Evolutionary conservation across 2,329 filamentous ascomycete species (phyloP).

Genomic region (Dactylellina leptospora): DNA sequence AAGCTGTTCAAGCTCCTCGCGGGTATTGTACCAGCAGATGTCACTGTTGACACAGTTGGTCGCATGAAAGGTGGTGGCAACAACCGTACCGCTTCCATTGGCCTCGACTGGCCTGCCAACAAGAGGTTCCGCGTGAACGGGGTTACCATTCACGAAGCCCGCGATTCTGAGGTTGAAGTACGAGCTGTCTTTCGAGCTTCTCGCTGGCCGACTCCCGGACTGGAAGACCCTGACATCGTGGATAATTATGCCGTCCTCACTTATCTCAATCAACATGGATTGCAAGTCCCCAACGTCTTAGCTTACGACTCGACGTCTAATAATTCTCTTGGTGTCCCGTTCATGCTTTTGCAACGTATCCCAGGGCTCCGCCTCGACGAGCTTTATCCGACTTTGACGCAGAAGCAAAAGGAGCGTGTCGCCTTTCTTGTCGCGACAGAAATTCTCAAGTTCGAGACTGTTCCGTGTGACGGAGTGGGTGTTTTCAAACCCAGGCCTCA

Average conservation of each 20-base stretch:
- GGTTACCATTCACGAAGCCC: conserved; percentile 9
- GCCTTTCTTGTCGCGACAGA: conserved; percentile 32
- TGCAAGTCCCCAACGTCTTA: conserved; percentile 33
- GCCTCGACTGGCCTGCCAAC: conserved; percentile 41
- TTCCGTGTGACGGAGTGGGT: conserved; percentile 14
- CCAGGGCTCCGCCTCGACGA: conserved; percentile 48
- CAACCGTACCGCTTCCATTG: conserved; percentile 38
- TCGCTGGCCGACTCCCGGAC: conserved; percentile 19
- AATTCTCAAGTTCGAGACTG: conserved; percentile 5
- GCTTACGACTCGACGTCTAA: conserved; percentile 35
- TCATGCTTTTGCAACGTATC: conserved; percentile 43
- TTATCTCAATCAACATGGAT: not conserved
- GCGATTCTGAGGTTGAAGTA: conserved; percentile 22
- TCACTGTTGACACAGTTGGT: conserved; percentile 23
- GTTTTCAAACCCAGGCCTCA: not conserved
- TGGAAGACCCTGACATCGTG: conserved; percentile 18
- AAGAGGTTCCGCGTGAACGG: conserved; percentile 30
- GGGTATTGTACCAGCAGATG: conserved; percentile 26
- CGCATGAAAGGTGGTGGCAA: conserved; percentile 51
- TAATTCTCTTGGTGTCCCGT: conserved; percentile 39
- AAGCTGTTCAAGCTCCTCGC: conserved; percentile 39
- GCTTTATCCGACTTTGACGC: conserved; percentile 34
- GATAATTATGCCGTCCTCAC: conserved; percentile 41
- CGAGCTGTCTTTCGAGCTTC: conserved; percentile 37
- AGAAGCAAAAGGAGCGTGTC: conserved; percentile 40